phyloP scores from a whole-genome alignment of 352 stramenopile species.

The Globisporangium nodosum region DNA sequence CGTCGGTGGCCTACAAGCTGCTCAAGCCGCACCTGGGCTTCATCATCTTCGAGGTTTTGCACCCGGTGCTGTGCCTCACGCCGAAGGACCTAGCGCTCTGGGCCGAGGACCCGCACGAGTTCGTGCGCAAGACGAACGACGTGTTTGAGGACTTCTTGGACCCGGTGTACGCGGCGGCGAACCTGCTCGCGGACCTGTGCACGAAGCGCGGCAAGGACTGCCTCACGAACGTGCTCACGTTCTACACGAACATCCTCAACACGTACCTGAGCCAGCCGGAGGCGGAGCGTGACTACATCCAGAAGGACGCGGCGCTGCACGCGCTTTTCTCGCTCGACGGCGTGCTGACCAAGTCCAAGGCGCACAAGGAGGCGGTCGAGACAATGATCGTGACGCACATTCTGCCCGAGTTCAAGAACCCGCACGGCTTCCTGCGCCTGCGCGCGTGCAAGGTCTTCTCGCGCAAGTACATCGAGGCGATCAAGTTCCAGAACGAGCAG shows the following conservation, averaged over 20 bases:
- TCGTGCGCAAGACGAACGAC: slow-evolving; percentile 96
- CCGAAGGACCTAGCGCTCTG: slow-evolving; percentile 94
- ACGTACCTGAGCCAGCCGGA: slow-evolving; percentile 76
- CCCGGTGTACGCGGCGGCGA: slow-evolving; percentile 91
- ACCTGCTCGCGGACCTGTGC: slow-evolving; percentile 92
- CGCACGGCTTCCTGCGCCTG: slow-evolving; percentile 92
- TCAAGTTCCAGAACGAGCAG: slow-evolving; percentile 89
- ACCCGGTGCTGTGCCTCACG: slow-evolving; percentile 93
- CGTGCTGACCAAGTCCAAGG: slow-evolving; percentile 92
- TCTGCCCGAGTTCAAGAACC: slow-evolving; percentile 95
- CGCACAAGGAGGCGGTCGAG: slow-evolving; percentile 91
- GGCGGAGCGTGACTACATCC: slow-evolving; percentile 89
- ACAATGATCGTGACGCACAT: slow-evolving; percentile 93
- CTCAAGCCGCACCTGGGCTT: slow-evolving; percentile 97
- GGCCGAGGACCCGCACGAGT: slow-evolving; percentile 96
- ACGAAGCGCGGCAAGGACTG: slow-evolving; percentile 95
- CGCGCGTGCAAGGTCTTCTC: slow-evolving; percentile 96
- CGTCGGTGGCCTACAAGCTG: slow-evolving; percentile 95
- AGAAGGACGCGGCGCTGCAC: slow-evolving; percentile 95
- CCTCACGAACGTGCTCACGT: slow-evolving; percentile 87
- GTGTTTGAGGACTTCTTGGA: slow-evolving; percentile 97
- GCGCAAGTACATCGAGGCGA: slow-evolving; percentile 90
- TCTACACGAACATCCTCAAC: slow-evolving; percentile 91
- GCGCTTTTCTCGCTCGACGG: slow-evolving; percentile 91
- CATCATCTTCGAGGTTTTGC: slow-evolving; percentile 96